phyloP scores from a whole-genome alignment of 148 eudicot genomes.

The Vaccinium macrocarpon region DNA sequence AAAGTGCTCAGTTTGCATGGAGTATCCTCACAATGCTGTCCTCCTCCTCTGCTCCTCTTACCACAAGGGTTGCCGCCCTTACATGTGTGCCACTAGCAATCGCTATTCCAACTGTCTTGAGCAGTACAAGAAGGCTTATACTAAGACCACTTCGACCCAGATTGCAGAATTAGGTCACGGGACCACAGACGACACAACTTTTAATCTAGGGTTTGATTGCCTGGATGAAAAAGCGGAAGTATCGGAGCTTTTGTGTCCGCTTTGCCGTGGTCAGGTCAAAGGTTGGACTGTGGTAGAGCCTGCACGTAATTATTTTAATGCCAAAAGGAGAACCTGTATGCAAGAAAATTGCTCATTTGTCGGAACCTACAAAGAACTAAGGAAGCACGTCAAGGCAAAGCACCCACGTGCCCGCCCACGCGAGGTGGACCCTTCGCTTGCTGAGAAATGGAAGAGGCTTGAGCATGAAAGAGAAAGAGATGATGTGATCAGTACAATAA shows the following conservation, averaged over 20 bases:
- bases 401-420: constrained; percentile 72
- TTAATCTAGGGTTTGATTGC: constrained; percentile 22
- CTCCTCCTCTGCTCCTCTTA: constrained; percentile 53
- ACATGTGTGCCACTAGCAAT: constrained; percentile 50
- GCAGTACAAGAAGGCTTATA: constrained; percentile 47
- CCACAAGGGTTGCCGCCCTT: constrained; percentile 52
- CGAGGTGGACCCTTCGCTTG: constrained; percentile 71
- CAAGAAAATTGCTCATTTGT: constrained; percentile 65
- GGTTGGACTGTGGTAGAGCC: constrained; percentile 81
- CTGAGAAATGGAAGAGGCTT: constrained; percentile 72
- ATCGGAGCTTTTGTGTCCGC: constrained; percentile 67
- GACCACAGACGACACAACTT: constrained; percentile 8
- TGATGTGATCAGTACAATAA: constrained; percentile 71
- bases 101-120: constrained; percentile 51
- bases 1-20: constrained; percentile 48
- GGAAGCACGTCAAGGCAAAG: constrained; percentile 60
- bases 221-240: constrained; percentile 30
- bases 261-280: constrained; percentile 88
- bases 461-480: constrained; percentile 60
- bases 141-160: constrained; percentile 39
- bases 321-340: constrained; percentile 65
- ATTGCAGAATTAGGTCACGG: constrained; percentile 10
- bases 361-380: constrained; percentile 66
- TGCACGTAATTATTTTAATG: constrained; percentile 60
- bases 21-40: constrained; percentile 51